phyloP scores from a whole-genome alignment of 73 alveolate genomes.

The Tetrahymena thermophila region DNA sequence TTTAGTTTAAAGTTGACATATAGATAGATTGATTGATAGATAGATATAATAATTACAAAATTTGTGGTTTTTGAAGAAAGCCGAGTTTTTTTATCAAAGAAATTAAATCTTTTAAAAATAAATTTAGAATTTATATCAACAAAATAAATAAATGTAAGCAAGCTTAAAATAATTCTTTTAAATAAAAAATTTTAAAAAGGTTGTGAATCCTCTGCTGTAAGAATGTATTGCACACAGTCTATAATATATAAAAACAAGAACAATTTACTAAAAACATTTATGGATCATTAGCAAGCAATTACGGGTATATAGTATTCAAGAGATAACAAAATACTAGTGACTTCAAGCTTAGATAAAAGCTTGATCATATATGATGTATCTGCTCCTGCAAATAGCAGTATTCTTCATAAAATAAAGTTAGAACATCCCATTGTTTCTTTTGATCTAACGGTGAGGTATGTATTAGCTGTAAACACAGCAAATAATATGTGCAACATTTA shows the following conservation, averaged over 20 bases:
- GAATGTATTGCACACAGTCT: background rate
- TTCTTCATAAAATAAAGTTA: background rate
- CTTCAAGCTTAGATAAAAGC: background rate
- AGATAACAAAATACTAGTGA: background rate
- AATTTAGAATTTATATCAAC: too few relatives aligned
- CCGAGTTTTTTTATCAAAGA: too few relatives aligned
- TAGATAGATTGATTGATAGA: too few relatives aligned
- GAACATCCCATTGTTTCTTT: background rate
- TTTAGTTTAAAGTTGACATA: too few relatives aligned
- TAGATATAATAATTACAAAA: too few relatives aligned
- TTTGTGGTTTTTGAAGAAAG: too few relatives aligned
- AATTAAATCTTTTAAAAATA: too few relatives aligned
- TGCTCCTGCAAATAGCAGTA: background rate
- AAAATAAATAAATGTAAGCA: background rate
- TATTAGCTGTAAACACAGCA: background rate
- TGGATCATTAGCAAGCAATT: background rate
- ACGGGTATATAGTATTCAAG: background rate
- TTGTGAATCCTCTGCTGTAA: background rate
- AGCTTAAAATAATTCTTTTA: background rate
- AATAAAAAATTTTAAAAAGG: background rate
- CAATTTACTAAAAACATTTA: background rate
- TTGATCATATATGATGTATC: background rate
- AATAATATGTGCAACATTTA: background rate
- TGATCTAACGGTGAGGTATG: background rate
- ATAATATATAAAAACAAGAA: background rate